A percentile compares a stretch with the other conserved stretches of the same genome.
Evolutionary conservation across 345 rosid genomes (phyloP).

Genomic region (Eutrema japonicum): DNA sequence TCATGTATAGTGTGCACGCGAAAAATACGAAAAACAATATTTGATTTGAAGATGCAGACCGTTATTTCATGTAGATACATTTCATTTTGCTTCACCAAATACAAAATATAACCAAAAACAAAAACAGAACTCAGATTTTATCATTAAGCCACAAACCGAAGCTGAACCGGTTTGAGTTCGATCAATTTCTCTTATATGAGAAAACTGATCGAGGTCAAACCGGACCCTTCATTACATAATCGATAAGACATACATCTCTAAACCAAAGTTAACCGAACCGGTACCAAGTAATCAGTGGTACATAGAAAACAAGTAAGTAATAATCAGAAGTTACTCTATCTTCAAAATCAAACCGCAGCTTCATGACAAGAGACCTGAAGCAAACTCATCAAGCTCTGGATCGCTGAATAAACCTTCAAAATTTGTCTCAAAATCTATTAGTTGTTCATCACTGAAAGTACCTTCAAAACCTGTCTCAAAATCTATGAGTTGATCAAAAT

Average conservation of each 20-base stretch:
- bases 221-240: not conserved
- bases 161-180: constrained; percentile 4
- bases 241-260: not conserved
- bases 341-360: too few relatives aligned
- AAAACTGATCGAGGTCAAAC: constrained; percentile 9
- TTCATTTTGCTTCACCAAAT: not conserved
- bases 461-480: not conserved
- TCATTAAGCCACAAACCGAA: not conserved
- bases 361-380: not conserved
- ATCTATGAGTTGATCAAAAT: not conserved
- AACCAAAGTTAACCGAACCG: not conserved
- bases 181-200: constrained; percentile 1
- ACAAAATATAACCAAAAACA: not conserved
- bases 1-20: constrained; percentile 25
- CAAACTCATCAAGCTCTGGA: not conserved
- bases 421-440: not conserved
- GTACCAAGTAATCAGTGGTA: not conserved
- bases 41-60: not conserved
- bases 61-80: not conserved
- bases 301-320: too few relatives aligned
- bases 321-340: too few relatives aligned
- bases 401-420: not conserved
- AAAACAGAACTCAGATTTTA: not conserved
- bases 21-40: not conserved
- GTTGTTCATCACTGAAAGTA: not conserved